Evolutionary conservation across 164 flowering plant genomes (phyloP), one percentile per base, ranked within the genome.

Genomic region (Amborella trichopoda): DNA sequence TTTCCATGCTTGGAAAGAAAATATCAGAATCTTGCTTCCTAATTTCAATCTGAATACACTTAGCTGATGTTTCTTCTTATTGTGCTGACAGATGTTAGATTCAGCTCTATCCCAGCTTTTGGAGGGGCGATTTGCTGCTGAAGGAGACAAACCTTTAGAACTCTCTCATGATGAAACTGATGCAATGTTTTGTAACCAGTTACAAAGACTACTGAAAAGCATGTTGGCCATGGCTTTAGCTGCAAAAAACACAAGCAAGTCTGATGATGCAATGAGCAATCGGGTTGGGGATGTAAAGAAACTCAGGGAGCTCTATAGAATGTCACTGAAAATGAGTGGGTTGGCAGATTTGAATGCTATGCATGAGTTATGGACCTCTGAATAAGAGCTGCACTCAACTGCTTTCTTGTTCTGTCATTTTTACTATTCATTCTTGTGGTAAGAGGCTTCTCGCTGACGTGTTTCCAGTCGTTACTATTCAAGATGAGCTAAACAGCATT

Each of bases 41-140:
- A n/a, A n/a, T n/a, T n/a, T n/a, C n/a, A n/a, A n/a, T n/a, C n/a
- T n/a, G n/a, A n/a, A n/a, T n/a, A n/a, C n/a, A n/a, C n/a, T n/a
- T n/a, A n/a, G n/a, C n/a, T n/a, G n/a, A n/a, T n/a, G n/a, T n/a
- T n/a, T n/a, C n/a, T n/a, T n/a, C n/a, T n/a, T n/a, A n/a, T n/a
- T n/a, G n/a, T n/a, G n/a, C n/a, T 39, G 68, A 21, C 76, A 91
- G 96, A 70, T 80, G 68, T 59, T 84, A 53, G 96, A 91, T 46
- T 68, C 85, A 6, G 88, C 94, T 45, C 62, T 91, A 26, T 62
- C 68, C 50, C 65, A 66, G 57, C 64, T 91, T 52, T 79, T 91
- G 22, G 99, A 91, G 62, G 99, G 76, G 44, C 76, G 85, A 1
- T 70, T 67, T 37, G 43, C 76, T 17, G 65, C 67, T 39, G 41